A percentile compares a stretch with the other conserved stretches of the same genome.
phyloP scores from a whole-genome alignment of 345 rosid genomes.

The Eucalyptus cloeziana region DNA sequence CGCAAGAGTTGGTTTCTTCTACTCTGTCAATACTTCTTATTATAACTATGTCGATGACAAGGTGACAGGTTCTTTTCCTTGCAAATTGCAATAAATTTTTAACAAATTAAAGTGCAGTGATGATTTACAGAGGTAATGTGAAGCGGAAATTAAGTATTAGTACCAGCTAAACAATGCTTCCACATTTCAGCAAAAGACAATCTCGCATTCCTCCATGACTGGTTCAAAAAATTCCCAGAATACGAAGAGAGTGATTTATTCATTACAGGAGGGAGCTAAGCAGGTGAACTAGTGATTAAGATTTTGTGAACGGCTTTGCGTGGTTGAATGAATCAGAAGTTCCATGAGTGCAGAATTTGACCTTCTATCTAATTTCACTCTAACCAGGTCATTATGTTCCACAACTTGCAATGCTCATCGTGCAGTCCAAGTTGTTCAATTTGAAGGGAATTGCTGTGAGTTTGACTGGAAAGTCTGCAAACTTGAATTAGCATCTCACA shows the following conservation, averaged over 20 bases:
- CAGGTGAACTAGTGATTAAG: not conserved
- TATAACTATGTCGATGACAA: conserved; percentile 3
- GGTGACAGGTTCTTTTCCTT: conserved; percentile 8
- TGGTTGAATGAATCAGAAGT: not conserved
- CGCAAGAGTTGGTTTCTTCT: conserved; percentile 45
- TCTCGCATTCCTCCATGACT: conserved; percentile 10
- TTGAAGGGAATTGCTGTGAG: conserved; percentile 39
- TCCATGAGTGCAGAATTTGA: not conserved
- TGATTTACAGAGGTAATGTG: not conserved
- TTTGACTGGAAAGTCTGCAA: not conserved
- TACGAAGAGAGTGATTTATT: conserved; percentile 19
- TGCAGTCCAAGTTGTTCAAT: conserved; percentile 14
- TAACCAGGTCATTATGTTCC: conserved; percentile 45
- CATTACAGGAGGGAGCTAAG: conserved; percentile 36
- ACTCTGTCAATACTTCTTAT: conserved; percentile 15
- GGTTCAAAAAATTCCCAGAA: conserved; percentile 23
- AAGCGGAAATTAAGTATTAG: not conserved
- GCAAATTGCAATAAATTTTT: not conserved
- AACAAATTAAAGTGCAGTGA: not conserved
- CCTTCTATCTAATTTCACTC: not conserved
- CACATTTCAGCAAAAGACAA: conserved; percentile 14
- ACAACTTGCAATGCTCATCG: conserved; percentile 25
- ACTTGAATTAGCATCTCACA: not conserved
- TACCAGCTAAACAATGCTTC: not conserved
- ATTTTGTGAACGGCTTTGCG: not conserved